Percentiles rank a stretch among this genome's conserved stretches.
phyloP scores from a whole-genome alignment of 306 rosid genomes.

The Luffa acutangula region DNA sequence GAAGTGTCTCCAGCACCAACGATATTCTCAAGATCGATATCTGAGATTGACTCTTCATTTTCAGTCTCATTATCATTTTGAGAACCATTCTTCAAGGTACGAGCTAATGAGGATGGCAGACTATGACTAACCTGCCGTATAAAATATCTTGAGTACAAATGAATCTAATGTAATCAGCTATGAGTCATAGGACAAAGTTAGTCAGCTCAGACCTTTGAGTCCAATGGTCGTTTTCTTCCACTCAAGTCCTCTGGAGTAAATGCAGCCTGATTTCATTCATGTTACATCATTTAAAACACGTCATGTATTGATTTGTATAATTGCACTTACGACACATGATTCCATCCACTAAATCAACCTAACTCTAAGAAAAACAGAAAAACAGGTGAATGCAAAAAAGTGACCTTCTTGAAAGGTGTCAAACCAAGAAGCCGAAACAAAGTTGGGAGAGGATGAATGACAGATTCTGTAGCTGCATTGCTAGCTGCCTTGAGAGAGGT shows the following conservation, averaged over 20 bases:
- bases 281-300: not conserved
- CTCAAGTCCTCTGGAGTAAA: conserved; percentile 70
- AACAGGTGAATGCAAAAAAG: not conserved
- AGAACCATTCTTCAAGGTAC: conserved; percentile 32
- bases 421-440: conserved; percentile 74
- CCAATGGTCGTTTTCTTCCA: conserved; percentile 66
- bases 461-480: conserved; percentile 53
- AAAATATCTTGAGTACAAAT: conserved; percentile 5
- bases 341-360: not conserved
- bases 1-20: conserved; percentile 71
- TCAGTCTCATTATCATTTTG: conserved; percentile 42
- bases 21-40: conserved; percentile 64
- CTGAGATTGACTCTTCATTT: conserved; percentile 55
- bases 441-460: conserved; percentile 75
- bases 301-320: not conserved
- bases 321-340: not conserved
- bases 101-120: conserved; percentile 35
- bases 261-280: conserved; percentile 43
- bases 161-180: not conserved
- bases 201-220: conserved; percentile 33
- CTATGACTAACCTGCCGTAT: conserved; percentile 31
- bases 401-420: conserved; percentile 65
- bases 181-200: conserved; percentile 1
- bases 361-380: not conserved
- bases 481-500: conserved; percentile 63